Evolutionary conservation across 108 stramenopile genomes (phyloP).

Genomic region (Licmophora abbreviata): DNA sequence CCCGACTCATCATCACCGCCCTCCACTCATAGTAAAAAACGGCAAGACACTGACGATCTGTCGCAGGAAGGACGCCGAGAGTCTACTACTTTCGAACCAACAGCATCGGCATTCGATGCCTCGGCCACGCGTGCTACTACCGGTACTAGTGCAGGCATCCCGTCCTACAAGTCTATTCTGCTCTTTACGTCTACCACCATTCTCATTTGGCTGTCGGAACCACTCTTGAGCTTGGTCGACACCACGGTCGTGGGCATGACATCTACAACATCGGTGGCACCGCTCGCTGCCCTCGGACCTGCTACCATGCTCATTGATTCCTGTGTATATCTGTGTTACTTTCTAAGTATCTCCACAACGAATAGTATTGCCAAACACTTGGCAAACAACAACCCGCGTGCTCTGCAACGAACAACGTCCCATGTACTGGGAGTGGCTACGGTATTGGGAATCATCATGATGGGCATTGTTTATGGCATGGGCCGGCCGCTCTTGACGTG

Average conservation of each 20-base stretch:
- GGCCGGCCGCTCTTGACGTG: slow-evolving; percentile 36
- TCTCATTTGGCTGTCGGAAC: slow-evolving; percentile 85
- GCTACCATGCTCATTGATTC: slow-evolving; percentile 87
- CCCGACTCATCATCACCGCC: neutral
- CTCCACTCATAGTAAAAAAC: no score
- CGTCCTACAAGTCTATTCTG: slow-evolving; percentile 49
- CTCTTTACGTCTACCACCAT: slow-evolving; percentile 64
- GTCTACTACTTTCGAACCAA: no score
- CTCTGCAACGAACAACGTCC: slow-evolving; percentile 36
- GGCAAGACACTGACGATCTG: no score
- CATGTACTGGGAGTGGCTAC: slow-evolving; percentile 63
- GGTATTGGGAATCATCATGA: slow-evolving; percentile 37
- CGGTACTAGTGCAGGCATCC: slow-evolving; percentile 18
- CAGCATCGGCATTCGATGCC: no score
- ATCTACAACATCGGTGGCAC: slow-evolving; percentile 25
- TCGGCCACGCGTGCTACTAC: no score
- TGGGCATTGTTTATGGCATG: slow-evolving; percentile 23
- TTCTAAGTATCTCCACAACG: slow-evolving; percentile 91
- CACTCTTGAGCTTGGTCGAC: slow-evolving; percentile 89
- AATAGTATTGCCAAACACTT: slow-evolving; percentile 71
- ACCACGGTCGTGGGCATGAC: slow-evolving; percentile 79
- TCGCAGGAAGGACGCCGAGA: no score
- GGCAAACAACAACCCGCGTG: slow-evolving; percentile 32
- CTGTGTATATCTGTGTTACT: slow-evolving; percentile 70
- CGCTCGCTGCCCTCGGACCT: slow-evolving; percentile 91